phyloP scores from a whole-genome alignment of 176 grass and related monocot genomes.

The Aechmea fasciata region DNA sequence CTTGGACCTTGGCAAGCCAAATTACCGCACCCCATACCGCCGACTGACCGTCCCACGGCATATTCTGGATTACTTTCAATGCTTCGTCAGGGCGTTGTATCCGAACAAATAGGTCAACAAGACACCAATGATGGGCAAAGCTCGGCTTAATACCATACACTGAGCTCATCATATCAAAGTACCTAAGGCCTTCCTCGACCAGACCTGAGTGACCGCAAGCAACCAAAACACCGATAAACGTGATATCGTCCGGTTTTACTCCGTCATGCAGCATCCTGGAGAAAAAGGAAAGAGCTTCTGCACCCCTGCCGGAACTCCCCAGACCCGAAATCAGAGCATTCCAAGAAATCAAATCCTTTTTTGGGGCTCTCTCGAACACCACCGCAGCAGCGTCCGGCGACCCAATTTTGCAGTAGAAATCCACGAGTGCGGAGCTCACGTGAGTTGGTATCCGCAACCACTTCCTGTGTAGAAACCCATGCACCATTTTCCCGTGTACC shows the following conservation, averaged over 20 bases:
- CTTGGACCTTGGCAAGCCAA: slow-evolving; percentile 17
- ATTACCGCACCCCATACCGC: slow-evolving; percentile 33
- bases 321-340: slow-evolving; percentile 35
- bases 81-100: slow-evolving; percentile 8
- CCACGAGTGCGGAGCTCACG: slow-evolving; percentile 16
- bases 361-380: slow-evolving; percentile 21
- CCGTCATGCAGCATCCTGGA: slow-evolving; percentile 22
- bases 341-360: slow-evolving; percentile 31
- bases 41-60: slow-evolving; percentile 28
- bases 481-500: slow-evolving; percentile 29
- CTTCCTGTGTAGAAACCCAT: slow-evolving; percentile 29
- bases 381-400: slow-evolving; percentile 5
- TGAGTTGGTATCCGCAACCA: slow-evolving; percentile 20
- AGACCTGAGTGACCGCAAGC: slow-evolving; percentile 25
- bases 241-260: slow-evolving; percentile 31
- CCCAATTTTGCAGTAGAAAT: slow-evolving; percentile 34
- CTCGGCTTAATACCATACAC: slow-evolving; percentile 27
- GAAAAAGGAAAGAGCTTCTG: slow-evolving; percentile 23
- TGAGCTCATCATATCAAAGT: slow-evolving; percentile 38
- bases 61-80: slow-evolving; percentile 28
- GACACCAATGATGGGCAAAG: slow-evolving; percentile 41
- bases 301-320: slow-evolving; percentile 11
- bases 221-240: slow-evolving; percentile 29
- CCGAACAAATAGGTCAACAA: slow-evolving; percentile 35
- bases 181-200: slow-evolving; percentile 28